Percentiles rank a stretch among this genome's conserved stretches.
Conservation (phyloP, 2,329 filamentous ascomycete species). For the Penicillium sp. region DNA sequence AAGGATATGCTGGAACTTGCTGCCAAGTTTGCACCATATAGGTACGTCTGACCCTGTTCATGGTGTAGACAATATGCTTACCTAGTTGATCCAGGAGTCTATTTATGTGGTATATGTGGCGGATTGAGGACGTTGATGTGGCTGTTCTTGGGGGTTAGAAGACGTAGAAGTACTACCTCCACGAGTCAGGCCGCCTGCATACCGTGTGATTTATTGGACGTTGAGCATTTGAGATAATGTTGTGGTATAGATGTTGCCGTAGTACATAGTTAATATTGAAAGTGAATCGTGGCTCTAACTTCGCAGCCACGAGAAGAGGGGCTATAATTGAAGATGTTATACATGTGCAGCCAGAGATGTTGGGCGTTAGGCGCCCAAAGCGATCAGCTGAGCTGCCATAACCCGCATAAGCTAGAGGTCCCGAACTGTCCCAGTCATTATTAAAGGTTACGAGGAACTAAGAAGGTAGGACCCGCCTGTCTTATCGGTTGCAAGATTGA, state of each 20-base stretch:
- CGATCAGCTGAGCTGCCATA: not conserved
- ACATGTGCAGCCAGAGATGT: not conserved
- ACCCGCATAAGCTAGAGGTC: not conserved
- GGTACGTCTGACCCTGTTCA: conserved; percentile 42
- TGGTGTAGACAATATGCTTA: conserved; percentile 13
- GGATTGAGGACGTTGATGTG: conserved; percentile 74
- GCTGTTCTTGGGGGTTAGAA: conserved; percentile 42
- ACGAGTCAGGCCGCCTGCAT: not conserved
- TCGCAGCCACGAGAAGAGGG: not conserved
- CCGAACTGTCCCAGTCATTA: not conserved
- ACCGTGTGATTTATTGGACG: not conserved
- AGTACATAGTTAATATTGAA: not conserved
- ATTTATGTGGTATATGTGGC: conserved; percentile 99
- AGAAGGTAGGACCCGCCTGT: not conserved
- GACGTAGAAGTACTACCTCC: not conserved
- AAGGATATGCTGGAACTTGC: conserved; percentile 84
- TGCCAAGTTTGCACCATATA: conserved; percentile 77
- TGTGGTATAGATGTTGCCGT: not conserved
- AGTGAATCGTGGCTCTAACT: not conserved
- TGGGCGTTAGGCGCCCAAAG: not conserved
- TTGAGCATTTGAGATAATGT: not conserved
- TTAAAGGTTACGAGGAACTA: not conserved
- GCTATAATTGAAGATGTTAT: not conserved
- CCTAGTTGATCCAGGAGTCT: conserved; percentile 58
- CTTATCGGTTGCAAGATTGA: not conserved